Evolutionary conservation across 768 basidiomycete species (phyloP).

Genomic region (Leucosporidium scottii): DNA sequence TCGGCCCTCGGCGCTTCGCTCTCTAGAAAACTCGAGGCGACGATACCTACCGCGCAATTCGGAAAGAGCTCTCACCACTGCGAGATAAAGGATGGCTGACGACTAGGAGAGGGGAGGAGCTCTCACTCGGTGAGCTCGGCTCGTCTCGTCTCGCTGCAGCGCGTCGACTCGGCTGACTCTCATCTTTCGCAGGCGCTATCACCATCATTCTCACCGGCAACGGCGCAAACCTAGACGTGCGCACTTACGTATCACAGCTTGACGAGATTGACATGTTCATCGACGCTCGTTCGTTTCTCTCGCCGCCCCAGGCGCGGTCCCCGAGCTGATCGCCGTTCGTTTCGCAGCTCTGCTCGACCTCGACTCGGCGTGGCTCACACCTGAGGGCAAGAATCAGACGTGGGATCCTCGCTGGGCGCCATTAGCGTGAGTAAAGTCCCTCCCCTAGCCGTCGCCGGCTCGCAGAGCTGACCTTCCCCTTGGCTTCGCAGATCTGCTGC

Average conservation of each 20-base stretch:
- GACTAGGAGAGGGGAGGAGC: no score
- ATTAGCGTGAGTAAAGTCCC: not conserved
- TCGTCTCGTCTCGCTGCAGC: no score
- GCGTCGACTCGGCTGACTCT: no score
- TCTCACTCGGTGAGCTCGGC: no score
- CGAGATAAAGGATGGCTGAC: no score
- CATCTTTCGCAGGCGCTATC: slow-evolving; percentile 11
- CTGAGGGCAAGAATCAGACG: not conserved
- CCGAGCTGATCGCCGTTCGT: no score
- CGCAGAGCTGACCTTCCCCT: not conserved
- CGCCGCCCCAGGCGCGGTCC: no score
- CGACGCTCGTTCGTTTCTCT: slow-evolving; percentile 17
- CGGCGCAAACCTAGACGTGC: slow-evolving; percentile 27
- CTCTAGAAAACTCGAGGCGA: no score
- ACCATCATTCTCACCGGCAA: slow-evolving; percentile 28
- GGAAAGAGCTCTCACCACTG: no score
- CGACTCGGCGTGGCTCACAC: slow-evolving; percentile 9
- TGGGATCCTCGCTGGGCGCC: not conserved
- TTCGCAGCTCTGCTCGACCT: slow-evolving; percentile 17
- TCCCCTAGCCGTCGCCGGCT: not conserved
- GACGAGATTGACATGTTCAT: slow-evolving; percentile 13
- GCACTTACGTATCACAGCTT: slow-evolving; percentile 6
- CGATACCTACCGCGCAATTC: no score
- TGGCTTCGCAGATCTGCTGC: slow-evolving; percentile 8
- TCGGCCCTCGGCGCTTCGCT: no score